A percentile compares a stretch with the other conserved stretches of the same genome.
phyloP scores from a whole-genome alignment of 345 rosid species.

The Rhodomyrtus tomentosa region DNA sequence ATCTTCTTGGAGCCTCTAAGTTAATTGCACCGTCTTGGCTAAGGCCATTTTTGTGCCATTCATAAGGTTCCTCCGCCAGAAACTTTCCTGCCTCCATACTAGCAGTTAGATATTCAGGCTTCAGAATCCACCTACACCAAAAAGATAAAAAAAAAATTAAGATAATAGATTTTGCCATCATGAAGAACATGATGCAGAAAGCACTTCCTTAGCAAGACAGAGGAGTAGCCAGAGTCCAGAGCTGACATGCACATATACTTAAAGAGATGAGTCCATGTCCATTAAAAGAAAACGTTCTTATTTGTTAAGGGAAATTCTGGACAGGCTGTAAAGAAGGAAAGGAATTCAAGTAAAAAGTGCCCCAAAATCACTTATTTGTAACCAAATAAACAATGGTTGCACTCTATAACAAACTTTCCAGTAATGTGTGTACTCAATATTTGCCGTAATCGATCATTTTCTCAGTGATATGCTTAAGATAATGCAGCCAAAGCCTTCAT shows the following conservation, averaged over 20 bases:
- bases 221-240: background rate
- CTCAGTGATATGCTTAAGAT: background rate
- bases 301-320: background rate
- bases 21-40: slow-evolving; percentile 75
- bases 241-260: background rate
- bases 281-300: background rate
- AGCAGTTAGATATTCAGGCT: slow-evolving; percentile 64
- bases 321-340: background rate
- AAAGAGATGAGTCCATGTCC: background rate
- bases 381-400: background rate
- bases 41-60: slow-evolving; percentile 67
- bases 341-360: background rate
- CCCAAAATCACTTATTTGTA: background rate
- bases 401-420: background rate
- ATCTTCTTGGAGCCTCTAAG: slow-evolving; percentile 81
- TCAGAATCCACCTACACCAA: slow-evolving; percentile 85
- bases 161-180: background rate
- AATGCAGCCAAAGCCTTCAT: background rate
- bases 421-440: background rate
- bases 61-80: slow-evolving; percentile 71
- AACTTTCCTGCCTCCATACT: slow-evolving; percentile 64
- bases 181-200: background rate
- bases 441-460: background rate
- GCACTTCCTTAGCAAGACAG: background rate
- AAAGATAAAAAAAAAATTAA: background rate